Base-by-base conservation (phyloP, 2,329 filamentous ascomycete species). In the Botrytis paeoniae region DNA sequence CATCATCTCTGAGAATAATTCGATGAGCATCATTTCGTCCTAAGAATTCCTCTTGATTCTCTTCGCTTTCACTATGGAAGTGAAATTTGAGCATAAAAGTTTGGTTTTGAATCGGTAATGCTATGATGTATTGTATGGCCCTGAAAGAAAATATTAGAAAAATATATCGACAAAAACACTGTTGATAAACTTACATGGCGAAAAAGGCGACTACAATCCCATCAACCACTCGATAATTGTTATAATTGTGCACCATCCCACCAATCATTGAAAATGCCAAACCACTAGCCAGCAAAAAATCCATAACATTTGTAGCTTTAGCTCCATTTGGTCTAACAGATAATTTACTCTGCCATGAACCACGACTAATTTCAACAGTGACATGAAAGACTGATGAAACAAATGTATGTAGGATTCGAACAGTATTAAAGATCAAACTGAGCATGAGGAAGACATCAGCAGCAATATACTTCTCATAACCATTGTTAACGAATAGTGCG, bases 121-220 rank as follows among this genome's bases (percentile, higher is more conserved):
- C 69, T 18, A 70, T 70, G 57, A 62, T 62, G 41, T 51, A 70
- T 70, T 70, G 69, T 14, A 70, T n/a, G n/a, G 32, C 22, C 39
- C 57, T 70, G 9, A 22, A 22, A 22, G 32, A 16, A 45, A 25
- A 51, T 22, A 45, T 37, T 16, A 45, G 29, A 32, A 35, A 5
- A 48, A 0, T n/a, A 12, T 48, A 51, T n/a, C 25, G 22, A n/a
- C 25, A 14, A n/a, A n/a, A n/a, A 14, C 5, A n/a, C 14, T n/a
- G 25, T n/a, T 51, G 48, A 51, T 51, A 51, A 43, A 51, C 48
- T 51, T 25, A 51, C 48, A 51, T 25, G 5, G 48, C 22, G 10
- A 51, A 51, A 51, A 51, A 51, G 10, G 48, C 48, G 25, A 51
- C 12, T n/a, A 51, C 10, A 51, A 51, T 51, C 22, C 48, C 48